Evolutionary conservation across 768 basidiomycete genomes (phyloP).

Genomic region (Mycena kentingensis): DNA sequence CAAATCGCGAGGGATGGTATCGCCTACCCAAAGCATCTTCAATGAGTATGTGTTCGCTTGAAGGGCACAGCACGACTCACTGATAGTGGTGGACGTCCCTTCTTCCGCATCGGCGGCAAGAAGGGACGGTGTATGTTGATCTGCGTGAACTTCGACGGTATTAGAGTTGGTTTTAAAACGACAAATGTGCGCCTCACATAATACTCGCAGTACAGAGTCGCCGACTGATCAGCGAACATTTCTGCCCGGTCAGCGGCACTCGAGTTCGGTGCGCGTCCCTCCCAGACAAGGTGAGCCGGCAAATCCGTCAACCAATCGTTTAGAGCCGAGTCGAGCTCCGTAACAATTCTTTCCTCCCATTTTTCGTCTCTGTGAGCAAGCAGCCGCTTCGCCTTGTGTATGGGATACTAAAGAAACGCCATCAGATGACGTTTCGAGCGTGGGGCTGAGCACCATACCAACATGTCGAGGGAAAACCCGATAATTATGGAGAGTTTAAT

Average conservation of each 20-base stretch:
- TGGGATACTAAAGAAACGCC: background rate
- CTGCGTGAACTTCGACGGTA: slow-evolving; percentile 47
- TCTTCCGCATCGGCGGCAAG: slow-evolving; percentile 51
- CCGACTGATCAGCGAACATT: background rate
- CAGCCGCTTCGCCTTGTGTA: background rate
- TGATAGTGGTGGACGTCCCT: too few species aligned
- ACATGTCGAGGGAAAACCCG: slow-evolving; percentile 25
- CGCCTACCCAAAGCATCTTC: too few species aligned
- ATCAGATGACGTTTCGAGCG: background rate
- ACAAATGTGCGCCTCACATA: background rate
- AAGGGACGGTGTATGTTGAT: slow-evolving; percentile 66
- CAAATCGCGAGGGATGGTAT: slow-evolving; percentile 69
- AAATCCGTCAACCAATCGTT: background rate
- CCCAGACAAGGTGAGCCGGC: background rate
- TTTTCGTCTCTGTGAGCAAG: background rate
- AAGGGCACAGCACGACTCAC: too few species aligned
- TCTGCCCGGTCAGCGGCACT: too few species aligned
- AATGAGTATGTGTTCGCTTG: too few species aligned
- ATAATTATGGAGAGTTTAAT: slow-evolving; percentile 61
- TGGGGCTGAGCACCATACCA: background rate
- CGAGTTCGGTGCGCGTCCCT: background rate
- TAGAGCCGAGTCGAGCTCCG: background rate
- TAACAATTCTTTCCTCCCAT: background rate
- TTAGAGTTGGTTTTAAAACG: slow-evolving; percentile 27
- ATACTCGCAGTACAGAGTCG: background rate